These are phyloP conservation scores for Trichophyton mentagrophytes DNA, from an alignment of 2,329 filamentous ascomycete species.

Conservation along the genomic window DNA sequence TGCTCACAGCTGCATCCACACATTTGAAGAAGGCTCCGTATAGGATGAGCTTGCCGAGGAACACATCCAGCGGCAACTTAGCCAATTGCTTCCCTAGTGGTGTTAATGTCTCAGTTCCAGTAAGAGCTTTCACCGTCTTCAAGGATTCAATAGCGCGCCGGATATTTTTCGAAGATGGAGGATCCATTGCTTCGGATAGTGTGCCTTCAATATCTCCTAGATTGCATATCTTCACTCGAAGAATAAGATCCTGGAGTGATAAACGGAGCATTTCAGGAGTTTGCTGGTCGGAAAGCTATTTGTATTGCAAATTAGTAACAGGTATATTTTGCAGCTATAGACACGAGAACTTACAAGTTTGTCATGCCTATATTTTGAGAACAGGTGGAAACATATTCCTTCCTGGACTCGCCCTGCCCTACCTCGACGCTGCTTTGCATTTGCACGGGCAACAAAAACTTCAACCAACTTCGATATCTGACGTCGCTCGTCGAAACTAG, in stretches of 20 bases:
- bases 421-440: conserved; percentile 87
- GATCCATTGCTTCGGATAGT: conserved; percentile 73
- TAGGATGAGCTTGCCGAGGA: conserved; percentile 84
- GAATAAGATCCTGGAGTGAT: conserved; percentile 85
- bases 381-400: conserved; percentile 89
- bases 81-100: conserved; percentile 76
- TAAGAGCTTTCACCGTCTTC: conserved; percentile 83
- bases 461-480: conserved; percentile 86
- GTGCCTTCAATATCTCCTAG: conserved; percentile 88
- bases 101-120: conserved; percentile 67
- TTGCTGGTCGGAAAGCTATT: conserved; percentile 73
- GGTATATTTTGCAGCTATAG: neutral
- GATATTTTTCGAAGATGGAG: conserved; percentile 84
- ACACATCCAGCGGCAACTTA: conserved; percentile 80
- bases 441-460: conserved; percentile 88
- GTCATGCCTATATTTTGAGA: conserved; percentile 82
- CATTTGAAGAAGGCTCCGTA: conserved; percentile 79
- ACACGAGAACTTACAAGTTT: conserved; percentile 35
- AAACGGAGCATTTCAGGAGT: conserved; percentile 92
- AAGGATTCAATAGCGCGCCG: conserved; percentile 83
- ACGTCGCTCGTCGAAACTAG: conserved; percentile 74
- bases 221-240: conserved; percentile 95
- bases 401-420: conserved; percentile 91
- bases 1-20: conserved; percentile 79
- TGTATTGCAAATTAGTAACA: neutral